Evolutionary conservation across 768 basidiomycete genomes (phyloP).

Genomic region (Cystoderma amianthinum): DNA sequence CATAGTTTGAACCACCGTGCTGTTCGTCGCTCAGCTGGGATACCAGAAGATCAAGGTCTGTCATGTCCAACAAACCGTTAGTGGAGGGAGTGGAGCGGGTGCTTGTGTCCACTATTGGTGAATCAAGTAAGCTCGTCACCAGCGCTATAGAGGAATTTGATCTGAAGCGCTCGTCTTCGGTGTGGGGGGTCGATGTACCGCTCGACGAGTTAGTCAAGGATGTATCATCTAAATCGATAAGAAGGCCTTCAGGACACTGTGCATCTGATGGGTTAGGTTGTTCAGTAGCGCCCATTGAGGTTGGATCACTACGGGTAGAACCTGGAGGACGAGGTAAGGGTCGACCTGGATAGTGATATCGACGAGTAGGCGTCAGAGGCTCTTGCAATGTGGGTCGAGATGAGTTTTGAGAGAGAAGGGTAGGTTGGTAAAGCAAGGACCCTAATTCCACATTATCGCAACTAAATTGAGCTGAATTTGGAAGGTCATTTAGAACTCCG

Average conservation of each 20-base stretch:
- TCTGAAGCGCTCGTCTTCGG: slow-evolving; percentile 8
- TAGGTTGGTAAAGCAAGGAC: not conserved
- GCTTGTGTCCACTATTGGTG: slow-evolving; percentile 6
- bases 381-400: slow-evolving; percentile 9
- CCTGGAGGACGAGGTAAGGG: slow-evolving; percentile 45
- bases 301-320: slow-evolving; percentile 15
- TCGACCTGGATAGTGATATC: slow-evolving; percentile 47
- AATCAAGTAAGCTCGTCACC: slow-evolving; percentile 5
- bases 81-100: slow-evolving; percentile 4
- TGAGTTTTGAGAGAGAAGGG: slow-evolving; percentile 2
- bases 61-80: slow-evolving; percentile 27
- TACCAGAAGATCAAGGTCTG: slow-evolving; percentile 60
- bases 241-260: slow-evolving; percentile 39
- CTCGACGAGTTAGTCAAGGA: slow-evolving; percentile 16
- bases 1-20: slow-evolving; percentile 49
- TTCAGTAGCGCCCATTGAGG: slow-evolving; percentile 24
- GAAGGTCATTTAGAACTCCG: slow-evolving; percentile 1
- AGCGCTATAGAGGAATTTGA: slow-evolving; percentile 8
- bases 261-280: slow-evolving; percentile 8
- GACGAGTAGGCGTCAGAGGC: slow-evolving; percentile 16
- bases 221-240: slow-evolving; percentile 50
- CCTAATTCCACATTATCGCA: no score
- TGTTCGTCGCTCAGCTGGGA: slow-evolving; percentile 43
- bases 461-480: no score
- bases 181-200: slow-evolving; percentile 11